Percentiles rank a stretch among this genome's conserved stretches.
These are phyloP conservation scores for Heliophila coronopifolia DNA, from an alignment of 441 rosid species.

Conservation along the genomic window DNA sequence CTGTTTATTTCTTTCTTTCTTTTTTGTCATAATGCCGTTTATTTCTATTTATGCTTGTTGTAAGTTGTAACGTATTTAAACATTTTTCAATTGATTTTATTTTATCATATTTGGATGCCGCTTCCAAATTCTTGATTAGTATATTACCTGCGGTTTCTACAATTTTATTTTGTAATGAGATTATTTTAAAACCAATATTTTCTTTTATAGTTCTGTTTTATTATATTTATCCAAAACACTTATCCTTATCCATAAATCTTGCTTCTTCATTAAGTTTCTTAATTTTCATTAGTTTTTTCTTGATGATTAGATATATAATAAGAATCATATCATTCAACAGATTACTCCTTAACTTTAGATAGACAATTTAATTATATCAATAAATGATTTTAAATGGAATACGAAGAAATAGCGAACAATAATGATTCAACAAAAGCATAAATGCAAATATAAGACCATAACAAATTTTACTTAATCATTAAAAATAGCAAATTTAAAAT, in stretches of 20 bases:
- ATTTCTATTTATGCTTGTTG: background rate
- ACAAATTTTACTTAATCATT: too few relatives aligned
- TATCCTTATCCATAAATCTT: slow-evolving; percentile 9
- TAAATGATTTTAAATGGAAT: too few relatives aligned
- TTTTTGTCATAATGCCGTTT: too few relatives aligned
- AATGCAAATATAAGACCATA: too few relatives aligned
- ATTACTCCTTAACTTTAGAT: too few relatives aligned
- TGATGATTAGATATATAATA: background rate
- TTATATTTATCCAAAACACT: background rate
- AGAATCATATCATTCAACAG: too few relatives aligned
- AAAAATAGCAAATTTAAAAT: too few relatives aligned
- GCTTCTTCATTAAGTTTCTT: slow-evolving; percentile 3
- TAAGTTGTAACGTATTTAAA: background rate
- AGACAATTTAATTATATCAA: too few relatives aligned
- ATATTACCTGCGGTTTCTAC: background rate
- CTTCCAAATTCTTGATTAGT: background rate
- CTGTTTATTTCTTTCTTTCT: too few relatives aligned
- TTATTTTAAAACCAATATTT: background rate
- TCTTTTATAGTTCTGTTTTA: background rate
- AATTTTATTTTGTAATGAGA: background rate
- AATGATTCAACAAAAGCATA: too few relatives aligned
- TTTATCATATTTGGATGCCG: background rate
- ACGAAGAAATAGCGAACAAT: too few relatives aligned
- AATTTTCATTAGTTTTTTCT: background rate
- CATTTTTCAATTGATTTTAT: background rate